A percentile compares a stretch with the other conserved stretches of the same genome.
These are phyloP conservation scores for Mortierella sp. DNA, from an alignment of 371 early-diverging fungal species.

Conservation along the genomic window DNA sequence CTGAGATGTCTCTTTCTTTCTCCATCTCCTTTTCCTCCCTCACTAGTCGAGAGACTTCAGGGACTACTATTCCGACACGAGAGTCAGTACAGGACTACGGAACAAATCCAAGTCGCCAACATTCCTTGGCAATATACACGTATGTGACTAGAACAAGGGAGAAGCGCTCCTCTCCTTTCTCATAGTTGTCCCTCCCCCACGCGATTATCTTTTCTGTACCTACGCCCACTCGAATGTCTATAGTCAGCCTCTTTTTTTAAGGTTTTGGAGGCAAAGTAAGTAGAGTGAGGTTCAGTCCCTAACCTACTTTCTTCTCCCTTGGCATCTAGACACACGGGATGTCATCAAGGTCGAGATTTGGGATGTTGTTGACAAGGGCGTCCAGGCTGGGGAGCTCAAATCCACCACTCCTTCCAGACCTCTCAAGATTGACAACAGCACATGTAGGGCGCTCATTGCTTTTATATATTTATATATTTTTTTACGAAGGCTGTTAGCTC, in stretches of 20 bases:
- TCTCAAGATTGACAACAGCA: conserved; percentile 48
- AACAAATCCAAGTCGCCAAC: conserved; percentile 74
- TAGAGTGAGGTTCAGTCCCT: not conserved
- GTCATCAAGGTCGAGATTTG: conserved; percentile 76
- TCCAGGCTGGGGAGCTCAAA: conserved; percentile 30
- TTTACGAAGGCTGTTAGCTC: not conserved
- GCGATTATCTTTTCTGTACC: too few relatives aligned
- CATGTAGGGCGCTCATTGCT: conserved; percentile 19
- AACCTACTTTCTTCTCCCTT: too few relatives aligned
- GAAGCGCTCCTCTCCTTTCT: too few relatives aligned
- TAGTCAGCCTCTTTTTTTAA: not conserved
- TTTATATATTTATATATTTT: not conserved
- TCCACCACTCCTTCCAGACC: conserved; percentile 1
- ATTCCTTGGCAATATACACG: conserved; percentile 75
- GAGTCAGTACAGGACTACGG: conserved; percentile 62
- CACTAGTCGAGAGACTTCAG: conserved; percentile 67
- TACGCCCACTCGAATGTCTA: not conserved
- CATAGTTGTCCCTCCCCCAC: too few relatives aligned
- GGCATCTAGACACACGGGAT: conserved; percentile 60
- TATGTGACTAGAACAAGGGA: conserved; percentile 18
- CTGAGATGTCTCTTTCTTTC: not conserved
- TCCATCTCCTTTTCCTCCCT: too few relatives aligned
- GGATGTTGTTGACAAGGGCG: conserved; percentile 75
- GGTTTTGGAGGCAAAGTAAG: not conserved
- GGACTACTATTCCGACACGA: conserved; percentile 58